phyloP scores from a whole-genome alignment of 1,284 basidiomycete genomes.

The Malassezia arunalokei region DNA sequence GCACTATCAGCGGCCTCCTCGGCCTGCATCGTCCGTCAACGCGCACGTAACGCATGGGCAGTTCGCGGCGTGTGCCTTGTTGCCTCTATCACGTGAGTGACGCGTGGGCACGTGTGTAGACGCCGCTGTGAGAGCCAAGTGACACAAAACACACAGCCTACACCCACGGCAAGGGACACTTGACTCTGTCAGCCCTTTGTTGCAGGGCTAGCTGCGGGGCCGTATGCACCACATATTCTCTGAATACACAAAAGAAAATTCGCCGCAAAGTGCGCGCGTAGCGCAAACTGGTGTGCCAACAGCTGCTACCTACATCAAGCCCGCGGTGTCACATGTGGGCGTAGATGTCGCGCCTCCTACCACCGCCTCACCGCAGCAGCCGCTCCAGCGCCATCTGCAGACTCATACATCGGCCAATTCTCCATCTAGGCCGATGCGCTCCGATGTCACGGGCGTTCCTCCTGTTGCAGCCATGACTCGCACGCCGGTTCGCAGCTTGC shows the following conservation, averaged over 20 bases:
- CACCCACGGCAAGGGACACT: too few relatives aligned
- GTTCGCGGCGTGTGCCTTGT: too few relatives aligned
- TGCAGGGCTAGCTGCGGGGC: too few relatives aligned
- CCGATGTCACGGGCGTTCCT: neutral
- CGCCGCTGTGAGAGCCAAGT: too few relatives aligned
- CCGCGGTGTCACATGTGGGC: neutral
- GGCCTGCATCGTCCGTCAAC: too few relatives aligned
- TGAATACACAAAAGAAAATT: conserved; percentile 9
- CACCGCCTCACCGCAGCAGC: neutral
- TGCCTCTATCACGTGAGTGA: too few relatives aligned
- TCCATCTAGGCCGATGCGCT: neutral
- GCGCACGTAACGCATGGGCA: too few relatives aligned
- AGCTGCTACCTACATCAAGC: neutral
- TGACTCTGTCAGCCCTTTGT: too few relatives aligned
- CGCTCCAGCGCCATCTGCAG: conserved; percentile 9
- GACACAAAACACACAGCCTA: too few relatives aligned
- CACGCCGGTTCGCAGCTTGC: conserved; percentile 31
- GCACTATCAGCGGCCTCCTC: too few relatives aligned
- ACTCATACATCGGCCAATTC: neutral
- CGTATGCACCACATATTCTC: neutral
- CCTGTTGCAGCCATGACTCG: neutral
- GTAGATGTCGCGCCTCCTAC: neutral
- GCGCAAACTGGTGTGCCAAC: neutral
- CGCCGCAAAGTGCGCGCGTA: neutral
- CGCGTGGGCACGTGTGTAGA: too few relatives aligned